Conservation (phyloP, 768 basidiomycete genomes). For the Suillus bovinus region DNA sequence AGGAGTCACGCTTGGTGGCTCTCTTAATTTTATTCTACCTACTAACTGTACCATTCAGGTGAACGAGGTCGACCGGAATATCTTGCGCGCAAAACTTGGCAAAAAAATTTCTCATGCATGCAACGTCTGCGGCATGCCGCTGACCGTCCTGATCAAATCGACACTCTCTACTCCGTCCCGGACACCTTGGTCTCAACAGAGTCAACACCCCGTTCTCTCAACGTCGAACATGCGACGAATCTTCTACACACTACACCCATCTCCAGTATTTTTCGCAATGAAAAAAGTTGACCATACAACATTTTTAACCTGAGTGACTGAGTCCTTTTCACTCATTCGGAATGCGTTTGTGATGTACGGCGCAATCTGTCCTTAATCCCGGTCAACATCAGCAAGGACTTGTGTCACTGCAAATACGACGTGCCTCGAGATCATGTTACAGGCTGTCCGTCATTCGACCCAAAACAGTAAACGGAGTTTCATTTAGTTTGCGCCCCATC, state of each 20-base stretch:
- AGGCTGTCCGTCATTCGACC: background rate
- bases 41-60: no score
- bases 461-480: slow-evolving; percentile 2
- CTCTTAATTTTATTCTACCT: no score
- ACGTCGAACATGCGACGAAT: slow-evolving; percentile 38
- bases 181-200: slow-evolving; percentile 29
- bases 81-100: no score
- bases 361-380: background rate
- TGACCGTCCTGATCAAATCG: no score
- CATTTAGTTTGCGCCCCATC: background rate
- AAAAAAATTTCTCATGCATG: no score
- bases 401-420: background rate
- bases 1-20: no score
- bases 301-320: background rate
- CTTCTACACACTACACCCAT: slow-evolving; percentile 31
- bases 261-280: slow-evolving; percentile 12
- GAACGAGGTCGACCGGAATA: no score
- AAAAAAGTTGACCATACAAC: background rate
- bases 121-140: no score
- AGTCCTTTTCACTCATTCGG: background rate
- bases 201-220: slow-evolving; percentile 46
- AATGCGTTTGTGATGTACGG: background rate
- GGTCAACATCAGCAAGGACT: background rate
- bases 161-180: no score
- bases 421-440: no score